Conservation (phyloP, 768 basidiomycete genomes). For the Leucosporidium yakuticum region DNA sequence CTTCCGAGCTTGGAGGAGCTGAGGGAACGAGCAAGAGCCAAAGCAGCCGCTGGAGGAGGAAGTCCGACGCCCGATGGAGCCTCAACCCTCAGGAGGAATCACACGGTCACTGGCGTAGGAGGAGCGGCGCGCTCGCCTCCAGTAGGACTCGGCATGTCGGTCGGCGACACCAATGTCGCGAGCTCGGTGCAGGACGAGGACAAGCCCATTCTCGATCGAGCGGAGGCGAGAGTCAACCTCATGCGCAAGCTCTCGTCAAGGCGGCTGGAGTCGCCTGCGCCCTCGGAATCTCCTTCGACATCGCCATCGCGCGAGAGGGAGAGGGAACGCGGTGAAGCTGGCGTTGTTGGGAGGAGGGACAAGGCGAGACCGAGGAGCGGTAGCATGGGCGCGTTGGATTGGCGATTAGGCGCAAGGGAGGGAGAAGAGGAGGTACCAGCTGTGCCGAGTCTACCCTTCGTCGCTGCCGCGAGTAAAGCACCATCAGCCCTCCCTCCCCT, state of each 20-base stretch:
- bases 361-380: conserved; percentile 24
- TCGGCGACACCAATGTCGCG: neutral
- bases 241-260: conserved; percentile 38
- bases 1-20: conserved; percentile 33
- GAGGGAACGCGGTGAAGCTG: neutral
- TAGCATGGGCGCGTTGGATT: conserved; percentile 13
- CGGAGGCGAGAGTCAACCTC: conserved; percentile 36
- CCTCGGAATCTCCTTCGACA: neutral
- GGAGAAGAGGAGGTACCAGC: too few species aligned
- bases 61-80: neutral
- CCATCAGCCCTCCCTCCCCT: neutral
- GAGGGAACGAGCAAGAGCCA: conserved; percentile 19
- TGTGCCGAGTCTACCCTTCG: neutral
- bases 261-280: conserved; percentile 15
- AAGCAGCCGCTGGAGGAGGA: neutral
- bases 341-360: conserved; percentile 9
- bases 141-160: neutral
- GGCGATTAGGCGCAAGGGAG: neutral
- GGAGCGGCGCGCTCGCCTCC: neutral
- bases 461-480: neutral
- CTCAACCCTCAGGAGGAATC: conserved; percentile 8
- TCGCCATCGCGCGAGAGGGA: neutral
- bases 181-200: neutral
- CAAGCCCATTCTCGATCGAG: conserved; percentile 9
- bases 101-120: conserved; percentile 24